phyloP scores from a whole-genome alignment of 257 asterid species.

The Solanum corneliomulleri region DNA sequence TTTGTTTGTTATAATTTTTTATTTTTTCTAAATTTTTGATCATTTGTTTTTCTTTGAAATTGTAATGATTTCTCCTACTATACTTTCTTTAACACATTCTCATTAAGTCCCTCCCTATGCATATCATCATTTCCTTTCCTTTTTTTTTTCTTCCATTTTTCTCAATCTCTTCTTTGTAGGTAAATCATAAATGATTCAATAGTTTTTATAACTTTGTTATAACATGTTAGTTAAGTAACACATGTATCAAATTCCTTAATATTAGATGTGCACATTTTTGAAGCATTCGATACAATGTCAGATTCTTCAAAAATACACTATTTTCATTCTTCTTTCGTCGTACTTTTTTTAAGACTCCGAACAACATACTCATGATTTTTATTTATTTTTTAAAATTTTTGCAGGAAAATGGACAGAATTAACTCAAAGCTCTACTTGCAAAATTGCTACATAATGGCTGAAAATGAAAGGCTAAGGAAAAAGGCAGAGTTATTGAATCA shows the following conservation, averaged over 20 bases:
- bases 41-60: not conserved
- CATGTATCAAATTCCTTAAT: not conserved
- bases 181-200: not conserved
- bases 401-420: slow-evolving; percentile 44
- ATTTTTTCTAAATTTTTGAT: not conserved
- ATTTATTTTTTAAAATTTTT: not conserved
- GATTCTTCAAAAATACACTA: not conserved
- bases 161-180: not conserved
- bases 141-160: not conserved
- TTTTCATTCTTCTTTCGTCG: not conserved
- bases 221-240: not conserved
- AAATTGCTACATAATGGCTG: slow-evolving; percentile 64
- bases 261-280: not conserved
- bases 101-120: not conserved
- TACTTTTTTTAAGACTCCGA: not conserved
- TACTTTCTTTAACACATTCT: not conserved
- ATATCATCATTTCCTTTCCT: not conserved
- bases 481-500: slow-evolving; percentile 67
- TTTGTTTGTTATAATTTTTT: not conserved
- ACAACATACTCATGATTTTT: not conserved
- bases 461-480: slow-evolving; percentile 72
- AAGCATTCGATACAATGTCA: not conserved
- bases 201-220: not conserved
- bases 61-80: not conserved
- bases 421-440: slow-evolving; percentile 66